Evolutionary conservation across 2,329 filamentous ascomycete genomes (phyloP), one percentile per base, ranked within the genome.

Genomic region (Cryphonectria carpinicola): DNA sequence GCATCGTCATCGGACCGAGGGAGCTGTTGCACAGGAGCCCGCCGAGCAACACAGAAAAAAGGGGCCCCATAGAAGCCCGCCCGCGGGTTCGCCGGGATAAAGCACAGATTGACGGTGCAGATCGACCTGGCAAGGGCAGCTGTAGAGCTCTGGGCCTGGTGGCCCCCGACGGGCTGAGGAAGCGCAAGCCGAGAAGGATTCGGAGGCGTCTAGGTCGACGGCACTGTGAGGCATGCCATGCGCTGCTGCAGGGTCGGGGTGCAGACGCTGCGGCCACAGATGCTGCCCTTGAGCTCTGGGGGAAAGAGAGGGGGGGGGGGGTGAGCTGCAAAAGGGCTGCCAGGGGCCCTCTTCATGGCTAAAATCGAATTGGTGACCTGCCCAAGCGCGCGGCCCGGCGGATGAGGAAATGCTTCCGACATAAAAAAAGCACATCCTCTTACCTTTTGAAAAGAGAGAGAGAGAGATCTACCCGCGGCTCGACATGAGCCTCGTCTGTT

Each of bases 221-320:
- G 69, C 66, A 71, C 66, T 67, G 68, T 56, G 68, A 72, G 66
- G 71, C 70, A 71, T 71, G 74, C 73, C 58, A 37, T 19, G 28
- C 68, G 71, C 66, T 66, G 74, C 73, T 76, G 74, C 74, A 74
- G 74, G 73, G 74, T 75, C 74, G 39, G 54, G 56, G 58, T 68
- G 72, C 69, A 69, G 63, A 49, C 43, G 13, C 41, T 17, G 66
- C 67, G 60, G 66, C 58, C 65, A 66, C 64, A 49, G 68, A 37
- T 58, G 58, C 63, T 70, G 71, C 43, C 70, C 52, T 70, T 54
- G 61, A 62, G 41, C 67, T 62, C 41, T 46, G 54, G 60, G 63
- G 41, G 32, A 32, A 32, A 32, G 3, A 3, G 32, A 3, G 4
- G 32, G 54, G 63, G 32, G 41, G 66, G 52, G 17, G 35, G 41